Conservation (phyloP, 2,329 filamentous ascomycete genomes). For the Teratosphaeria destructans region DNA sequence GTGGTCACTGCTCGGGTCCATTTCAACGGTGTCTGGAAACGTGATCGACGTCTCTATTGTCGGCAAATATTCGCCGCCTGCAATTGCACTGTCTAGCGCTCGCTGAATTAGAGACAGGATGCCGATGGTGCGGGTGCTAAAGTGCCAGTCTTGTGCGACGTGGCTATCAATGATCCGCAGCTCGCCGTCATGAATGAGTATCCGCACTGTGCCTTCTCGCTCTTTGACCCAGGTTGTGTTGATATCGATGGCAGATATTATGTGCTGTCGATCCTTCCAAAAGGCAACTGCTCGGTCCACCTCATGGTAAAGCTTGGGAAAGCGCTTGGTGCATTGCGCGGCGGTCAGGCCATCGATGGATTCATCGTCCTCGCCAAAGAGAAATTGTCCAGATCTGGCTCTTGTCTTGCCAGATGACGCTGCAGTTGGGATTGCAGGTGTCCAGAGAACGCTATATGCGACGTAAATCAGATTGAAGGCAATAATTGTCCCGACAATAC, state of each 20-base stretch:
- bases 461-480: not conserved
- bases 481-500: no score
- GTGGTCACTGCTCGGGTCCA: conserved; percentile 15
- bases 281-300: conserved; percentile 19
- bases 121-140: conserved; percentile 13
- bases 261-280: conserved; percentile 17
- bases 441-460: not conserved
- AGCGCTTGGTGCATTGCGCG: conserved; percentile 21
- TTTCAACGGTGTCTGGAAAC: conserved; percentile 1
- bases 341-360: conserved; percentile 13
- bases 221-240: conserved; percentile 3
- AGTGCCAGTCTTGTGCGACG: not conserved
- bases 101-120: conserved; percentile 40
- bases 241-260: conserved; percentile 17
- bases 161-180: not conserved
- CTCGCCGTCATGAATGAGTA: conserved; percentile 28
- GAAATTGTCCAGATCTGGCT: not conserved
- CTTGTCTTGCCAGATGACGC: not conserved
- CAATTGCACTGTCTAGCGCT: conserved; percentile 32
- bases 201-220: conserved; percentile 21
- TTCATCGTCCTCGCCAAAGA: not conserved
- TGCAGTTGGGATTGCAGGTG: not conserved
- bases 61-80: conserved; percentile 26
- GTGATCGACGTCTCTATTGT: conserved; percentile 1
- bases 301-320: conserved; percentile 24